Evolutionary conservation across 345 rosid genomes (phyloP).

Genomic region (Physaria fendleri): DNA sequence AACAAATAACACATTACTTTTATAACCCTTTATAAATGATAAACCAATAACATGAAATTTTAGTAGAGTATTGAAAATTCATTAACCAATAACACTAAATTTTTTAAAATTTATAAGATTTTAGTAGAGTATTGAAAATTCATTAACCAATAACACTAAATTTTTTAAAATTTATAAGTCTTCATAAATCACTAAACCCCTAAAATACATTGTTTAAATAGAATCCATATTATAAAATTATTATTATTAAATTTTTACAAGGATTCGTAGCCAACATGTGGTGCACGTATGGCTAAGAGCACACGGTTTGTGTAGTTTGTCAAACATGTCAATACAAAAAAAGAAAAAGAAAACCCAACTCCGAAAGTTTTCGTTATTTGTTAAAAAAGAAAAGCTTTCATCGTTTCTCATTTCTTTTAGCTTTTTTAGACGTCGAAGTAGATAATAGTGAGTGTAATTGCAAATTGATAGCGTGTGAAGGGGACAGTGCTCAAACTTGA

Average conservation of each 20-base stretch:
- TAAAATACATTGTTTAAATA: too few relatives aligned
- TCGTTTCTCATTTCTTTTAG: background rate
- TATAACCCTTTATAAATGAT: too few relatives aligned
- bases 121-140: too few relatives aligned
- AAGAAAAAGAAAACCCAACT: too few relatives aligned
- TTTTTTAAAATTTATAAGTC: too few relatives aligned
- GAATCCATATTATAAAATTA: background rate
- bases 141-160: too few relatives aligned
- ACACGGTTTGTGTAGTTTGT: conserved; percentile 17
- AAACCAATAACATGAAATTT: too few relatives aligned
- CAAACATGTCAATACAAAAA: conserved; percentile 7
- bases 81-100: too few relatives aligned
- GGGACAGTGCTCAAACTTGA: conserved; percentile 19
- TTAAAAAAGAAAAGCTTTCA: background rate
- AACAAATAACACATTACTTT: too few relatives aligned
- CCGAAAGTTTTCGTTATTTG: background rate
- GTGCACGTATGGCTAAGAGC: conserved; percentile 12
- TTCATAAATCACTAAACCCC: too few relatives aligned
- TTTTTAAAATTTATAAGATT: too few relatives aligned
- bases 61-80: too few relatives aligned
- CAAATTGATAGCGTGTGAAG: conserved; percentile 20
- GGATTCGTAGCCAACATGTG: conserved; percentile 3
- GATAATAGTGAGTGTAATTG: conserved; percentile 14
- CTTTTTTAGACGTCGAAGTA: conserved; percentile 7
- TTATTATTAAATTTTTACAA: background rate